Evolutionary conservation across 2,329 filamentous ascomycete genomes (phyloP), one percentile per base, ranked within the genome.

Genomic region (Lizonia empirigonia): DNA sequence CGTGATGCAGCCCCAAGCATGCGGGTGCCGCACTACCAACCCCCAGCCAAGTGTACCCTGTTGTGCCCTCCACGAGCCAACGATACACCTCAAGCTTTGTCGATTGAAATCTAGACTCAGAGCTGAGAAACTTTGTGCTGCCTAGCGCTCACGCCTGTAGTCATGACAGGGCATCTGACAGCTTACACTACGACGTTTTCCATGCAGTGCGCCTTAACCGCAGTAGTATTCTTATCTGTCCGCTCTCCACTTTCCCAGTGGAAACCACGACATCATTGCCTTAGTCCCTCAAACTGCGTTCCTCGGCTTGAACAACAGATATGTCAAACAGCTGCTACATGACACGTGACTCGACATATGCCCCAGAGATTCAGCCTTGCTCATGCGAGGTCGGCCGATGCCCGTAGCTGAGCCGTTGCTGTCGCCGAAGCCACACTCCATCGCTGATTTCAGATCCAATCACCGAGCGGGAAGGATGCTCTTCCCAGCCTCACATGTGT

Each of bases 31-130:
- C 53, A 48, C 50, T 32, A 53, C 56, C 48, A 34, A 37, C 41
- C 32, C 40, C 50, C 16, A 48, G 50, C 45, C 50, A 27, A 49
- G 37, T 27, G 45, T 36, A 55, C 22, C 44, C 38, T 50, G n/a
- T n/a, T n/a, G n/a, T n/a, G n/a, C n/a, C n/a, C n/a, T 34, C 44
- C 20, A 44, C 46, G 10, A 55, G n/a, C 48, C 35, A 39, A 41
- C 24, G 24, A 30, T 47, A 26, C 48, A 29, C 35, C 27, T 46
- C 23, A 20, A 50, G 38, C 22, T 37, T 41, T 22, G 54, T 41
- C 56, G 15, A 45, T 42, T 15, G 27, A 32, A 35, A 48, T 55
- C 56, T 57, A 53, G 56, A 47, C 56, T 45, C 41, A 35, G 19
- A 26, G 42, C 39, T 51, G 39, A 44, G 30, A 22, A 45, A 39